Base-by-base conservation (phyloP, 2,329 filamentous ascomycete genomes). In the Venturia asperata region DNA sequence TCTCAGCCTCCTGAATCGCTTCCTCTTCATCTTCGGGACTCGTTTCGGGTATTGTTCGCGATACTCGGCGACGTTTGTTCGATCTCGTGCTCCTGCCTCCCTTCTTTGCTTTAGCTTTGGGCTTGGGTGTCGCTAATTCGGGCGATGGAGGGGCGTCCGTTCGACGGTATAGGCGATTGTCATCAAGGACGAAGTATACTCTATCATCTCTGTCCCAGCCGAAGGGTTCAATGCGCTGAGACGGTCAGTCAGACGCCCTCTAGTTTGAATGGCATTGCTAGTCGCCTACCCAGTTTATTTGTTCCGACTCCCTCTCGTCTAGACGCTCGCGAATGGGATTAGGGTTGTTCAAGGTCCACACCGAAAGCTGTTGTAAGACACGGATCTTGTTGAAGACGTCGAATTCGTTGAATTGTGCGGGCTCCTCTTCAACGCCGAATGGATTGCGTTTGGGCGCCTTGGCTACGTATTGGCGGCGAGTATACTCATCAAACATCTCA, bases 401-500 rank as follows among this genome's bases (percentile, higher is more conserved):
- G 65, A 99, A 90, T 58, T 92, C 86, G 68, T 85, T 79, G 73
- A 99, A 99, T 64, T 83, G 88, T 42, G 81, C 81, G 0, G 91
- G 87, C 5, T 81, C 78, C 70, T 94, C 91, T 3, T 87, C 88
- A 30, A 85, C 82, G 60, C 93, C 93, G 72, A 96, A 97, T 0
- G 93, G 93, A 72, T 97, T 97, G 64, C 83, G 83, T 13, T 84
- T 75, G 3, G 92, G 88, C 1, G 89, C 87, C 77, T 91, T 96
- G n/a, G 87, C 83, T 64, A 89, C 77, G 74, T 92, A 99, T 76
- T 97, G 92, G 67, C 92, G 88, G 70, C 92, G 87, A 42, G 92
- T 89, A 74, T 97, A 96, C 72, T 97, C 92, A 73, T 97, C 92
- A 70, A 97, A 96, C 61, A 94, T 87, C 3, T 95, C 92, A 63